Percentiles rank a stretch among this genome's conserved stretches.
These are phyloP conservation scores for Microbotryum violaceum DNA, from an alignment of 1,284 basidiomycete genomes.

Conservation along the genomic window DNA sequence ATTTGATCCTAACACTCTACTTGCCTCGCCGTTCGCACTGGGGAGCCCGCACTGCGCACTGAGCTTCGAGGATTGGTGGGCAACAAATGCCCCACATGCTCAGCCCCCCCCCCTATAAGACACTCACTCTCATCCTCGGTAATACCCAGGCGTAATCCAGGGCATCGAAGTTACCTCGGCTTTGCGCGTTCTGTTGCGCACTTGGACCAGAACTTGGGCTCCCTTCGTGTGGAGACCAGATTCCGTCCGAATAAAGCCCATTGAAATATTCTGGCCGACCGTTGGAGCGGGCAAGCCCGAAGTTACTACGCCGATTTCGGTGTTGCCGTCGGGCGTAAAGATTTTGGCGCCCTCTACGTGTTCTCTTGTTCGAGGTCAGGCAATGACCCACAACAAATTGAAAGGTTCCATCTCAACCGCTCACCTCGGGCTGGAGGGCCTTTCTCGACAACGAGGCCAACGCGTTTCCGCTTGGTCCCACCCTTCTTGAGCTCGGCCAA, in stretches of 20 bases:
- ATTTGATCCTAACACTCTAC: too few species aligned
- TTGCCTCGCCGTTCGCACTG: too few species aligned
- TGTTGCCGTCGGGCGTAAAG: slow-evolving; percentile 50
- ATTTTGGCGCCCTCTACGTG: slow-evolving; percentile 70
- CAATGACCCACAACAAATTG: too few species aligned
- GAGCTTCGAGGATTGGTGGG: too few species aligned
- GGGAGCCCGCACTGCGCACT: too few species aligned
- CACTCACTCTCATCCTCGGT: slow-evolving; percentile 45
- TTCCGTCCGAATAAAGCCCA: slow-evolving; percentile 69
- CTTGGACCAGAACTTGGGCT: slow-evolving; percentile 68
- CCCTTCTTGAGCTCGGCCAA: slow-evolving; percentile 72
- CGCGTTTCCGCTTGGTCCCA: slow-evolving; percentile 60
- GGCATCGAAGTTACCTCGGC: slow-evolving; percentile 71
- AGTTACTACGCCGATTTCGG: slow-evolving; percentile 67
- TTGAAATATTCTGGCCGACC: slow-evolving; percentile 83
- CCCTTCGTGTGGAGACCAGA: slow-evolving; percentile 84
- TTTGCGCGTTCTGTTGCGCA: slow-evolving; percentile 61
- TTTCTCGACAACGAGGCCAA: slow-evolving; percentile 68
- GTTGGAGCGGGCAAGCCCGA: slow-evolving; percentile 95
- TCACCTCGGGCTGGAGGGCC: slow-evolving; percentile 69
- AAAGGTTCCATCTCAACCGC: slow-evolving; percentile 35
- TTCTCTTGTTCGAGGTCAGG: too few species aligned
- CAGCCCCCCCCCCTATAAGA: too few species aligned
- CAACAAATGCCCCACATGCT: too few species aligned
- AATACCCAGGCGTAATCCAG: slow-evolving; percentile 60